Base-by-base conservation (phyloP, 192 early-diverging fungal species). In the Lobosporangium transversale region DNA sequence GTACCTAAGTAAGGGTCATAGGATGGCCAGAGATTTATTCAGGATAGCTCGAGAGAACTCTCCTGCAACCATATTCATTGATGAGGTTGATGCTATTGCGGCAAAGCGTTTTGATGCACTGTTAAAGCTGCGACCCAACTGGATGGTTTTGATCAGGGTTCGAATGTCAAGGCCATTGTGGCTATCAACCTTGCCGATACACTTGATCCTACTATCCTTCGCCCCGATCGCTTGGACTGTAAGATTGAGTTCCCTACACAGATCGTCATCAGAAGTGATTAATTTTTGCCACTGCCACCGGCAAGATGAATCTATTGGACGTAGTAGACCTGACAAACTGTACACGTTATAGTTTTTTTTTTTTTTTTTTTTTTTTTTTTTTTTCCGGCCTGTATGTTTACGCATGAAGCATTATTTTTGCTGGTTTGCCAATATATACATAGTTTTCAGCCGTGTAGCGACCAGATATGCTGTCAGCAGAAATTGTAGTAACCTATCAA, bases 101-200 rank as follows among this genome's bases (percentile, higher is more conserved):
- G 97, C 95, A 24, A 99, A 99, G 78, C 92, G 95, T 70, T 99
- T 95, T 63, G 98, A 99, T 80, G 95, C 98, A 7, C 95, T 99
- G 36, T 84, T 99, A 8, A 96, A 99, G 82, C 87, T 99, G 54
- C 83, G 66, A 99, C 97, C 84, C 98, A 99, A 81, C 95, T 99
- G 91, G 98, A 99, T 79, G 98, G 98, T 30, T 99, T 99, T 71
- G 98, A 99, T 76, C 95, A 96, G 75, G 94, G 95, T 15, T 93
- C 93, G 12, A 97, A 98, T 79, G 95, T 99, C 68, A 99, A 99
- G 86, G 97, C 98, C 24, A 99, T 99, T 56, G 98, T 99, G 97
- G 97, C 97, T 1, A 99, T 96, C 21, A 99, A 99, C 82, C 91
- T 95, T 63, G 95, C 94, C 32, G 97, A 99, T 61, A 96, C 96